A percentile compares a stretch with the other conserved stretches of the same genome.
Conservation (phyloP, 2,329 filamentous ascomycete genomes). For the Geoglossum cookeanum region DNA sequence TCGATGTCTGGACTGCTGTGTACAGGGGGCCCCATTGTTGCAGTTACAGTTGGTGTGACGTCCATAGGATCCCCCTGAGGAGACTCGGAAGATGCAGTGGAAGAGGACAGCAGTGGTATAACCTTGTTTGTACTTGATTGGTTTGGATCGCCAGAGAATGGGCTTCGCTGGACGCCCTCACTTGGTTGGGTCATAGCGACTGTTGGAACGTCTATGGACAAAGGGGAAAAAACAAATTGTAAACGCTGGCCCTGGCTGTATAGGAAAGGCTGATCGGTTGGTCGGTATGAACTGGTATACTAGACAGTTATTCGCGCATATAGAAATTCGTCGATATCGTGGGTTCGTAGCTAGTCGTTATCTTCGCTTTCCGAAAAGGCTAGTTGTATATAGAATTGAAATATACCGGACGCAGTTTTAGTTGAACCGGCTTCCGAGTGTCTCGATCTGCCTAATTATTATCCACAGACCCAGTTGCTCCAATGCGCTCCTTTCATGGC, state of each 20-base stretch:
- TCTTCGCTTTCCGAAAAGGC: background rate
- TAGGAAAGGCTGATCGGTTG: background rate
- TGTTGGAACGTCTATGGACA: conserved; percentile 1
- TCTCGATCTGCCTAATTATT: background rate
- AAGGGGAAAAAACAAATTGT: background rate
- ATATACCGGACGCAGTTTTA: background rate
- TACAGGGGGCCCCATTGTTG: conserved; percentile 28
- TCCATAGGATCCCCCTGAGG: conserved; percentile 35
- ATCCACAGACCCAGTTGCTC: background rate
- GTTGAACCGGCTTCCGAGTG: background rate
- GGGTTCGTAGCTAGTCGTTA: conserved; percentile 1
- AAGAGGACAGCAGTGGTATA: conserved; percentile 12
- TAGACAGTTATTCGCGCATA: background rate
- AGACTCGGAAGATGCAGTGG: conserved; percentile 23
- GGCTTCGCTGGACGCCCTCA: conserved; percentile 1
- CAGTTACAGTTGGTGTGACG: conserved; percentile 27
- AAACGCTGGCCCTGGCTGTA: background rate
- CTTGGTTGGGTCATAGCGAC: conserved; percentile 1
- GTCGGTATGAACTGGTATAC: background rate
- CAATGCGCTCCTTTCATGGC: background rate
- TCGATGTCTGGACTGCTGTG: conserved; percentile 31
- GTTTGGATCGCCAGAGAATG: background rate
- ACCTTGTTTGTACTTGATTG: background rate
- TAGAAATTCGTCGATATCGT: conserved; percentile 1
- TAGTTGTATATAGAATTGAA: background rate